Evolutionary conservation across 1,284 basidiomycete genomes (phyloP), one percentile per base, ranked within the genome.

Genomic region (Malassezia sp.): DNA sequence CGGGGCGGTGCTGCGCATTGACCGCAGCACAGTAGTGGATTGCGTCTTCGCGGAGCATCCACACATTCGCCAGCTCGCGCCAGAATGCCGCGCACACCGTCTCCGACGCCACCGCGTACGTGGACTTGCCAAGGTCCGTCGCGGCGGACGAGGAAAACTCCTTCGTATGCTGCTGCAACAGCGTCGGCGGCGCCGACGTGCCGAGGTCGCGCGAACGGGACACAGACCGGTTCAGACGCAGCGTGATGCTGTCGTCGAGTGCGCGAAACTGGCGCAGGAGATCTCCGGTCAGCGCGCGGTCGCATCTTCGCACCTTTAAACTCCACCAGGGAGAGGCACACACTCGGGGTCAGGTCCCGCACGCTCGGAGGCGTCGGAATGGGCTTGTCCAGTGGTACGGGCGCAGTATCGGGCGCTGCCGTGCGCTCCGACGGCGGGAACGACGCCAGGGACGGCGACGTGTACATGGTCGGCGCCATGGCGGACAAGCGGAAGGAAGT

Each of bases 171-270:
- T 43, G 40, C 6, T 54, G 56, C 2, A 67, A 51, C 2, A 67
- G 53, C 1, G 56, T 53, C 0, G 64, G 64, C 1, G 63, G 58
- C 0, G 49, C 35, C 2, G 54, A 55, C 20, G 54, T 40, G 11
- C 63, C 63, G 2, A 51, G 41, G 2, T 60, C 59, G 7, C 65
- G 52, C 12, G 61, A 60, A 1, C 53, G 49, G 8, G 65, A 60
- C 20, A 57, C 47, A 12, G 38, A 45, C 1, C 65, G 56, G 32
- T 67, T 67, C 18, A 67, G 45, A 0, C 60, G 57, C 1, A 62
- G 60, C 5, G 59, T 64, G 31, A 67, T 56, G 0, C 52, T 43
- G 33, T 67, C 65, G 45, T 67, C 65, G n/a, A 67, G 42, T 11
- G 49, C 42, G 4, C 65, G 59, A 21, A 66, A 65, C 43, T 64